Percentiles rank a stretch among this genome's conserved stretches.
phyloP scores from a whole-genome alignment of 108 stramenopile genomes.

The Nitzschia sp. region DNA sequence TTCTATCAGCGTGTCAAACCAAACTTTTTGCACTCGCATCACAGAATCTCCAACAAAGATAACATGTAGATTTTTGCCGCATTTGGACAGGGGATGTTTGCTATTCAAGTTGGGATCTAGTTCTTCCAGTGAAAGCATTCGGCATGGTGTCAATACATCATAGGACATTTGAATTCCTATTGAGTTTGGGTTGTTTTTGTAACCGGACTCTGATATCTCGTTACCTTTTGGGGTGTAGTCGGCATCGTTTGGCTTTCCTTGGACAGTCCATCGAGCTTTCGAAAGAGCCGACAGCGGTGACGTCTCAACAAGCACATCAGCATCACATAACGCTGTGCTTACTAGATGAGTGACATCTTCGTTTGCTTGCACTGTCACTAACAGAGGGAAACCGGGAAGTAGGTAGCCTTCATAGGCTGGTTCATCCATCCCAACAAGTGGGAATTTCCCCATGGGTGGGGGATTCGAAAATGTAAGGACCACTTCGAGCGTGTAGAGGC shows the following conservation, averaged over 20 bases:
- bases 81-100: conserved; percentile 11
- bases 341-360: conserved; percentile 16
- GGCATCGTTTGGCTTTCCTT: conserved; percentile 20
- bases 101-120: too few relatives aligned
- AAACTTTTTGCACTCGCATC: conserved; percentile 56
- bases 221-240: conserved; percentile 22
- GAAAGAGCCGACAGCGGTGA: conserved; percentile 25
- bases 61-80: conserved; percentile 44
- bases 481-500: conserved; percentile 70
- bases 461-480: conserved; percentile 68
- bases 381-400: conserved; percentile 62
- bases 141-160: background rate
- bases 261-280: conserved; percentile 31
- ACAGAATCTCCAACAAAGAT: conserved; percentile 77
- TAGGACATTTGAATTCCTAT: conserved; percentile 59
- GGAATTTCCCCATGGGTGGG: conserved; percentile 50
- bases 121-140: background rate
- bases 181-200: conserved; percentile 56
- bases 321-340: conserved; percentile 13
- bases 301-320: conserved; percentile 28
- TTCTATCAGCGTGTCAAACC: conserved; percentile 19
- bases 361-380: conserved; percentile 20
- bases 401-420: conserved; percentile 77
- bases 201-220: conserved; percentile 40
- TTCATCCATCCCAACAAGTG: conserved; percentile 35